These are phyloP conservation scores for Penicillium canariense DNA, from an alignment of 495 filamentous ascomycete species.

Conservation along the genomic window DNA sequence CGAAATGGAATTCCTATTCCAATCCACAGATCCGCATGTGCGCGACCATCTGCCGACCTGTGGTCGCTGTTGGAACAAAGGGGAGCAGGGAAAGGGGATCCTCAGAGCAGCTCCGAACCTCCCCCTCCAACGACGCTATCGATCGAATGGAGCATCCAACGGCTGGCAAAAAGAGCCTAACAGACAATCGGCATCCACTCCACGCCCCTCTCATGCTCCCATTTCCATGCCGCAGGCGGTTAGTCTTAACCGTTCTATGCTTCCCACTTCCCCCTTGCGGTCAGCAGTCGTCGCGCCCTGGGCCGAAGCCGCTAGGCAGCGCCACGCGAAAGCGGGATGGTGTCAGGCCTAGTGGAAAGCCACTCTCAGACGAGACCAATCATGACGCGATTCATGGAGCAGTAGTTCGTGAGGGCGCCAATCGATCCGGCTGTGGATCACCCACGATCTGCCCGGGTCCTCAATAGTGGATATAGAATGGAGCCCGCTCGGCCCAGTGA, in stretches of 20 bases:
- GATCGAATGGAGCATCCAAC: not conserved
- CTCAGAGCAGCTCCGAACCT: not conserved
- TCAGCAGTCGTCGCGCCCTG: slow-evolving; percentile 6
- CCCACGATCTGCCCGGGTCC: slow-evolving; percentile 30
- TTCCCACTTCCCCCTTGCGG: slow-evolving; percentile 8
- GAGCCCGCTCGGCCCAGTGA: slow-evolving; percentile 6
- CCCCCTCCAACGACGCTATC: not conserved
- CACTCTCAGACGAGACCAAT: slow-evolving; percentile 22
- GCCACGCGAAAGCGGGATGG: slow-evolving; percentile 12
- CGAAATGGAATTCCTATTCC: not conserved
- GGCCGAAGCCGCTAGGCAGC: slow-evolving; percentile 15
- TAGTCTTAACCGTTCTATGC: not conserved
- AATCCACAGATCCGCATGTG: not conserved
- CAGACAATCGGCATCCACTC: not conserved
- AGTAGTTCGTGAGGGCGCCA: slow-evolving; percentile 28
- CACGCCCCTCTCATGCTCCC: not conserved
- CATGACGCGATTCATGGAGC: slow-evolving; percentile 16
- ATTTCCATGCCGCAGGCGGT: not conserved
- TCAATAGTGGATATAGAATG: slow-evolving; percentile 29
- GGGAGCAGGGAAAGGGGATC: not conserved
- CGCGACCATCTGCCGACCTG: not conserved
- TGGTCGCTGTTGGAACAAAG: not conserved
- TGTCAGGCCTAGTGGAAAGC: slow-evolving; percentile 20
- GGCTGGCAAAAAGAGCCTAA: not conserved
- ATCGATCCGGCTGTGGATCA: slow-evolving; percentile 27